phyloP scores from a whole-genome alignment of 148 eudicot species.

The Pharnaceum exiguum region DNA sequence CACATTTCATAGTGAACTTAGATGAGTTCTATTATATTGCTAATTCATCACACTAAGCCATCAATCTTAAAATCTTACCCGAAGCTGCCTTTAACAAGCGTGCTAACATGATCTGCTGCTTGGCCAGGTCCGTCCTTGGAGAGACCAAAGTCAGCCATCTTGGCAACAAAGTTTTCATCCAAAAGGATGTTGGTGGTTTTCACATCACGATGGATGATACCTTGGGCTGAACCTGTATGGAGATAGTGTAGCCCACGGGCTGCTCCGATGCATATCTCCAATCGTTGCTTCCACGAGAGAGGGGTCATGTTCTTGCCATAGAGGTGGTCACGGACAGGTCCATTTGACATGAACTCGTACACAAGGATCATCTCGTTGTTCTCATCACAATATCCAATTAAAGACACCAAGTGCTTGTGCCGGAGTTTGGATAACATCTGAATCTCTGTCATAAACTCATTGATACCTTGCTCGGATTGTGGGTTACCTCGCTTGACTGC shows the following conservation, averaged over 20 bases:
- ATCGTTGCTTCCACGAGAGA: constrained; percentile 75
- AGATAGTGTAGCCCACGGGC: constrained; percentile 89
- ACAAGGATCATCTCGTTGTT: constrained; percentile 74
- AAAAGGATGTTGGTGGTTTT: constrained; percentile 82
- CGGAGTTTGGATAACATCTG: constrained; percentile 88
- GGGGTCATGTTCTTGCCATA: constrained; percentile 56
- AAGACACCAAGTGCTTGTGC: constrained; percentile 79
- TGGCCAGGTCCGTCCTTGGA: constrained; percentile 47
- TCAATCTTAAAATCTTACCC: too few relatives aligned
- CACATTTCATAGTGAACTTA: too few relatives aligned
- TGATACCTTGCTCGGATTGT: constrained; percentile 80
- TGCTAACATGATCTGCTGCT: constrained; percentile 60
- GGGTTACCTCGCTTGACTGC: constrained; percentile 88
- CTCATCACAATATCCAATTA: constrained; percentile 79
- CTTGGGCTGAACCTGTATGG: constrained; percentile 74
- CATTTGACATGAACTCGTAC: constrained; percentile 79
- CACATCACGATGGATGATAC: constrained; percentile 85
- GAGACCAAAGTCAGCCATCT: constrained; percentile 88
- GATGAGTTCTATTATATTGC: too few relatives aligned
- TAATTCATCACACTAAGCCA: too few relatives aligned
- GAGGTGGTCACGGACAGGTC: constrained; percentile 75
- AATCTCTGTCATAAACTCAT: constrained; percentile 82
- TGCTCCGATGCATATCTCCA: constrained; percentile 71
- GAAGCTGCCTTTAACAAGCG: constrained; percentile 81
- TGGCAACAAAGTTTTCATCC: constrained; percentile 63